phyloP scores from a whole-genome alignment of 495 filamentous ascomycete species.

The Trichoderma reesei region DNA sequence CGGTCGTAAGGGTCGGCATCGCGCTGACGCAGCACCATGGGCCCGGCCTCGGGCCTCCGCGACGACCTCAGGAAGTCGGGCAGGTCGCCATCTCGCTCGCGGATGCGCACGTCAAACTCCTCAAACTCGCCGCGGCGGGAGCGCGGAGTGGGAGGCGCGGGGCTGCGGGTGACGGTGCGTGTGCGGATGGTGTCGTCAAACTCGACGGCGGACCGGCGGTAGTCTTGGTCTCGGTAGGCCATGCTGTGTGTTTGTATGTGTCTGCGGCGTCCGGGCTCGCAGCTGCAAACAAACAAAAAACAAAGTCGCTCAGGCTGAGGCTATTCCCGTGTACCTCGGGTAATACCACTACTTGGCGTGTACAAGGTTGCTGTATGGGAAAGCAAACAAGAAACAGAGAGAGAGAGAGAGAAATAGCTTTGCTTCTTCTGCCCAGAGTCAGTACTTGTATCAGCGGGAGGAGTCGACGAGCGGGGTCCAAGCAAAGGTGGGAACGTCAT shows the following conservation, averaged over 20 bases:
- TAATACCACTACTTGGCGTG: too few relatives aligned
- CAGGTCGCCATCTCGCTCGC: slow-evolving; percentile 24
- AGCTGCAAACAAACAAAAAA: too few relatives aligned
- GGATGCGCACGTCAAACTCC: slow-evolving; percentile 27
- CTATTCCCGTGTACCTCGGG: too few relatives aligned
- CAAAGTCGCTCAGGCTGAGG: too few relatives aligned
- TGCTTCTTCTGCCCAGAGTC: not conserved
- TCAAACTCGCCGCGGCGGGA: slow-evolving; percentile 26
- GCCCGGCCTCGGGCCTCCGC: slow-evolving; percentile 26
- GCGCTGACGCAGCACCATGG: slow-evolving; percentile 34
- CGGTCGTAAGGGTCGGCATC: slow-evolving; percentile 36
- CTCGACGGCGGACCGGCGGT: slow-evolving; percentile 18
- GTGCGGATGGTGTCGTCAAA: slow-evolving; percentile 34
- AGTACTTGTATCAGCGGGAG: slow-evolving; percentile 8
- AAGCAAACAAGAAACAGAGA: too few relatives aligned
- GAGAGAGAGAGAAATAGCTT: too few relatives aligned
- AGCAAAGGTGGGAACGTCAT: slow-evolving; percentile 6
- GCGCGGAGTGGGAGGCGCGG: slow-evolving; percentile 18
- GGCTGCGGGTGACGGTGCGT: slow-evolving; percentile 26
- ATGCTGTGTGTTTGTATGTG: not conserved
- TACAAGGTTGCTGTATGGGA: too few relatives aligned
- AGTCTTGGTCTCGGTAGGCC: slow-evolving; percentile 14
- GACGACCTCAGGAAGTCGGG: slow-evolving; percentile 33
- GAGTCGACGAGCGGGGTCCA: slow-evolving; percentile 3
- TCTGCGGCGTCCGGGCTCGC: too few relatives aligned